Evolutionary conservation across 2,329 filamentous ascomycete species (phyloP).

Genomic region (Pseudogymnoascus sp.): DNA sequence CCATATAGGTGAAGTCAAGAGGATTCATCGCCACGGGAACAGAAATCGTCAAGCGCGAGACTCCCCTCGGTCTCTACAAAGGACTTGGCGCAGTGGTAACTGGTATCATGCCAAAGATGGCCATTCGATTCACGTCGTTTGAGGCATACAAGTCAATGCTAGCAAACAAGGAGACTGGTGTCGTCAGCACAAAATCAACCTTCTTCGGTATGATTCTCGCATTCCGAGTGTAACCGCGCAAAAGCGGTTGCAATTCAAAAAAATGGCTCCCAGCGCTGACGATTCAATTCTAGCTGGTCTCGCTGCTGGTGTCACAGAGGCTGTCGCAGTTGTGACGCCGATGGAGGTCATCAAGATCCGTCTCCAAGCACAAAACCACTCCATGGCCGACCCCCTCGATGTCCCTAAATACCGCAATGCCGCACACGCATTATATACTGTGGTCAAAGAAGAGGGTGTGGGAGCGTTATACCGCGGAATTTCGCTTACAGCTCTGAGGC

Average conservation of each 20-base stretch:
- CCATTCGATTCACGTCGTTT: slow-evolving; percentile 96
- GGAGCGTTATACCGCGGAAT: slow-evolving; percentile 89
- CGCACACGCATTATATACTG: slow-evolving; percentile 74
- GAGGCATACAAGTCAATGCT: slow-evolving; percentile 87
- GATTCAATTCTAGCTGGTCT: slow-evolving; percentile 58
- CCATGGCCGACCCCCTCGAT: slow-evolving; percentile 93
- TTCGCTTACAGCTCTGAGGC: slow-evolving; percentile 81
- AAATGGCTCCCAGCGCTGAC: slow-evolving; percentile 23
- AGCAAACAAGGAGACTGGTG: slow-evolving; percentile 58
- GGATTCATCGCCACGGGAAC: slow-evolving; percentile 81
- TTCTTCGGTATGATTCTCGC: slow-evolving; percentile 50
- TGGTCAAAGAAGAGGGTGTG: slow-evolving; percentile 83
- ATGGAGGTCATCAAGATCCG: slow-evolving; percentile 99
- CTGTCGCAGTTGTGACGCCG: slow-evolving; percentile 89
- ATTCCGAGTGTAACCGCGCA: neutral
- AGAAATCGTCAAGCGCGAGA: slow-evolving; percentile 84
- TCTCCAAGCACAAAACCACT: slow-evolving; percentile 95
- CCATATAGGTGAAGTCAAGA: slow-evolving; percentile 56
- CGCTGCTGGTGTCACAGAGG: slow-evolving; percentile 88
- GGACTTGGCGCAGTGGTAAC: slow-evolving; percentile 94
- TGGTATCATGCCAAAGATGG: slow-evolving; percentile 98
- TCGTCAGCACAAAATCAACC: slow-evolving; percentile 63
- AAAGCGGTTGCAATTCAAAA: neutral
- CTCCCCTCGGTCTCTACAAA: slow-evolving; percentile 90
- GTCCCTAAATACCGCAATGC: slow-evolving; percentile 96